A percentile compares a stretch with the other conserved stretches of the same genome.
Conservation (phyloP, 1,284 basidiomycete genomes). For the Rhizoctonia solani region DNA sequence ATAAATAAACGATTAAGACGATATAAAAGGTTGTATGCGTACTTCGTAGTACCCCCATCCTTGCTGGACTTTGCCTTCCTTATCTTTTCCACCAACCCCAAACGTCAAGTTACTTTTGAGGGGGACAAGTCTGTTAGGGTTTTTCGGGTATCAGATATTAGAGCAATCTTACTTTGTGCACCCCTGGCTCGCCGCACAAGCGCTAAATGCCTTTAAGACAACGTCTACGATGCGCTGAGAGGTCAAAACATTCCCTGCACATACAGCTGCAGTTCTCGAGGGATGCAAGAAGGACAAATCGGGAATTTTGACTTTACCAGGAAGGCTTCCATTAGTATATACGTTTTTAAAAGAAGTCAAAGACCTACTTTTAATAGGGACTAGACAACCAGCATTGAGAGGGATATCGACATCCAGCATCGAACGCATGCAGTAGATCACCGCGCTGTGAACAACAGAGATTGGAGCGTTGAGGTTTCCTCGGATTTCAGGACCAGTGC, state of each 20-base stretch:
- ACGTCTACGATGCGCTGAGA: slow-evolving; percentile 95
- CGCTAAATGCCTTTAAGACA: slow-evolving; percentile 90
- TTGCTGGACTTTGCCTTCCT: slow-evolving; percentile 70
- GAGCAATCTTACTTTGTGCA: slow-evolving; percentile 73
- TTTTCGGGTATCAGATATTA: slow-evolving; percentile 12
- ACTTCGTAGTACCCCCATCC: slow-evolving; percentile 97
- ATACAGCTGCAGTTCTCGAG: slow-evolving; percentile 85
- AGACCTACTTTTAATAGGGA: slow-evolving; percentile 69
- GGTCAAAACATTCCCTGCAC: slow-evolving; percentile 91
- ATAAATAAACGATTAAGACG: slow-evolving; percentile 13
- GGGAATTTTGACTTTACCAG: slow-evolving; percentile 73
- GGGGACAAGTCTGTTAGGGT: not conserved
- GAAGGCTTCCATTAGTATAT: not conserved
- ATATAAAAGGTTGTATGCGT: slow-evolving; percentile 37
- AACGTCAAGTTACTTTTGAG: slow-evolving; percentile 81
- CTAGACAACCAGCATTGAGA: slow-evolving; percentile 90
- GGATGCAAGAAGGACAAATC: slow-evolving; percentile 79
- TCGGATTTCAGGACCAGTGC: slow-evolving; percentile 86
- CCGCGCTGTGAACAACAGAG: slow-evolving; percentile 87
- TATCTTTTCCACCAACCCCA: slow-evolving; percentile 84
- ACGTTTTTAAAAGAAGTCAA: not conserved
- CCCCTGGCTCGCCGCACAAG: slow-evolving; percentile 91
- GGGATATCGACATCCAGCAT: slow-evolving; percentile 94
- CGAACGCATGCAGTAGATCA: slow-evolving; percentile 93
- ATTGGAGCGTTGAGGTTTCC: slow-evolving; percentile 91